These are phyloP conservation scores for Ambrosia artemisiifolia DNA, from an alignment of 129 eudicot genomes.

Conservation along the genomic window DNA sequence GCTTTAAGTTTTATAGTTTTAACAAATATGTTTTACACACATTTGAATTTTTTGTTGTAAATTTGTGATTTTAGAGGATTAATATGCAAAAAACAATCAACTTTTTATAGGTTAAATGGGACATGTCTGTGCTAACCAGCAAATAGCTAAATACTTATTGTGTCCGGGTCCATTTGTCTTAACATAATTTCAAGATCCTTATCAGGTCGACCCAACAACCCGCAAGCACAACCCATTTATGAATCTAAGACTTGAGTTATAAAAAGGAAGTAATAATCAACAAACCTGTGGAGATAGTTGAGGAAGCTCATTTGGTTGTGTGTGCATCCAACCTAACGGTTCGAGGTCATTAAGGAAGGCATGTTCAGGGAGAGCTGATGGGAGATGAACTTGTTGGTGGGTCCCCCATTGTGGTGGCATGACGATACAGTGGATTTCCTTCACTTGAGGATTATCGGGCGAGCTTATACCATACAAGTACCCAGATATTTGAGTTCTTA, in stretches of 20 bases:
- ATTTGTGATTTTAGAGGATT: no score
- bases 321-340: conserved; percentile 99
- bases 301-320: conserved; percentile 97
- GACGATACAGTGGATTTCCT: conserved; percentile 90
- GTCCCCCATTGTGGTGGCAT: conserved; percentile 99
- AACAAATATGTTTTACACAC: no score
- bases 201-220: no score
- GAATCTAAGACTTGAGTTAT: not conserved
- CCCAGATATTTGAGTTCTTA: conserved; percentile 87
- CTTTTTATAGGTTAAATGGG: no score
- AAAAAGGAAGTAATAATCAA: not conserved
- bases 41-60: no score
- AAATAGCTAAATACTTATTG: no score
- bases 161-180: not conserved
- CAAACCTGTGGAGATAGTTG: conserved; percentile 94
- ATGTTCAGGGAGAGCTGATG: conserved; percentile 91
- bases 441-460: conserved; percentile 98
- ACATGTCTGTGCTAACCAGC: no score
- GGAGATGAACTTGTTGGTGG: conserved; percentile 93
- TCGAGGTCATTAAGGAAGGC: conserved; percentile 90
- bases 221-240: no score
- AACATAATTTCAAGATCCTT: no score
- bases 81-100: no score
- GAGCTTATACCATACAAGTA: conserved; percentile 95
- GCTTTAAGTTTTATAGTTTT: no score